Conservation (phyloP, 805 yeast species). For the Nakazawaea holstii region DNA sequence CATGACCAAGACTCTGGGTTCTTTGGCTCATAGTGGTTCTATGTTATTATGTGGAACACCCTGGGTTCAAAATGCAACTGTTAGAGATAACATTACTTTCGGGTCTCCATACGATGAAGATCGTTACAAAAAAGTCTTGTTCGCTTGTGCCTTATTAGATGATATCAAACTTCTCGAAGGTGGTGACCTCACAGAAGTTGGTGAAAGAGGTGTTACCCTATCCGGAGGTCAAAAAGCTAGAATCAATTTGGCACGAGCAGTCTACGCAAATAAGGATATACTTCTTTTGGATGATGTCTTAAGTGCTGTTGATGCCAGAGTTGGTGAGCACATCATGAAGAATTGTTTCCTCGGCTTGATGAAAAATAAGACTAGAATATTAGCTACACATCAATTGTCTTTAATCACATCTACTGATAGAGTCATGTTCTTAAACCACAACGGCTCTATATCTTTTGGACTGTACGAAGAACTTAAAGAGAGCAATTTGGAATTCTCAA, state of each 20-base stretch:
- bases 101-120: constrained; percentile 47
- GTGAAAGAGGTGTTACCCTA: constrained; percentile 78
- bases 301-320: constrained; percentile 83
- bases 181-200: constrained; percentile 75
- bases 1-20: constrained; percentile 53
- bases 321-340: constrained; percentile 70
- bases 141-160: constrained; percentile 59
- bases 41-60: constrained; percentile 45
- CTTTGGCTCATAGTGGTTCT: constrained; percentile 47
- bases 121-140: constrained; percentile 47
- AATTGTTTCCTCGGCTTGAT: constrained; percentile 59
- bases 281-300: constrained; percentile 72
- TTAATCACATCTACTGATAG: constrained; percentile 64
- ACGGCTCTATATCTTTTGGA: constrained; percentile 56
- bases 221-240: constrained; percentile 90
- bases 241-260: constrained; percentile 72
- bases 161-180: constrained; percentile 67
- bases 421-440: constrained; percentile 59
- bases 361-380: constrained; percentile 52
- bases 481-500: constrained; percentile 40
- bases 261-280: constrained; percentile 63
- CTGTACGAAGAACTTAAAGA: constrained; percentile 47
- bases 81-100: constrained; percentile 67
- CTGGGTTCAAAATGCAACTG: constrained; percentile 84
- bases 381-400: constrained; percentile 81